Percentiles rank a stretch among this genome's conserved stretches.
Evolutionary conservation across 2,329 filamentous ascomycete species (phyloP).

Genomic region (Teratosphaeria epicoccoides): DNA sequence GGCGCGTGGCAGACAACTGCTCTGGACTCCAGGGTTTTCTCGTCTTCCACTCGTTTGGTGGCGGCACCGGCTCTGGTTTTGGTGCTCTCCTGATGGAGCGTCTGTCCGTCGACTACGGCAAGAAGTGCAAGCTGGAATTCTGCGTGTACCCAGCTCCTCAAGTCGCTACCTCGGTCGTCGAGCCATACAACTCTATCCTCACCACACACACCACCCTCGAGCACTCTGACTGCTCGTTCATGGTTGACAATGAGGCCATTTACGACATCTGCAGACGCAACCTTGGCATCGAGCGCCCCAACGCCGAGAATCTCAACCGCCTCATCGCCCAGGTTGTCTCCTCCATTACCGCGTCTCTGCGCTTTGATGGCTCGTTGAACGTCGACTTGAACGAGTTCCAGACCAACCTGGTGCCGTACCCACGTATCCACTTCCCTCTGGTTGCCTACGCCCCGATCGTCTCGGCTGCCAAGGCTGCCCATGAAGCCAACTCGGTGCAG

Average conservation of each 20-base stretch:
- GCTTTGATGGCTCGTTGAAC: conserved; percentile 97
- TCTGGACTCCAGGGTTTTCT: conserved; percentile 97
- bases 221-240: conserved; percentile 99
- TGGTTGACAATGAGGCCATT: conserved; percentile 99
- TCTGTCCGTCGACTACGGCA: conserved; percentile 96
- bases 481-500: conserved; percentile 96
- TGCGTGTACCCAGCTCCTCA: conserved; percentile 97
- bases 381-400: conserved; percentile 99
- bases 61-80: conserved; percentile 97
- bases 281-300: conserved; percentile 91
- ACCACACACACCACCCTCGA: conserved; percentile 98
- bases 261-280: conserved; percentile 99
- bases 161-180: conserved; percentile 92
- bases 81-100: conserved; percentile 98
- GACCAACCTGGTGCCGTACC: conserved; percentile 98
- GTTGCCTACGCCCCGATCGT: conserved; percentile 92
- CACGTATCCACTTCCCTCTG: conserved; percentile 97
- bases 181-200: conserved; percentile 99
- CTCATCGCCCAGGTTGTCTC: conserved; percentile 98
- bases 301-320: conserved; percentile 98
- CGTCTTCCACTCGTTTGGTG: conserved; percentile 99
- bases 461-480: conserved; percentile 86
- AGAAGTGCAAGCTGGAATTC: conserved; percentile 99
- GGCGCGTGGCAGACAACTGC: conserved; percentile 95
- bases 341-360: conserved; percentile 94